Percentiles rank a stretch among this genome's conserved stretches.
phyloP scores from a whole-genome alignment of 2,329 filamentous ascomycete species.

The Botrytis paeoniae region DNA sequence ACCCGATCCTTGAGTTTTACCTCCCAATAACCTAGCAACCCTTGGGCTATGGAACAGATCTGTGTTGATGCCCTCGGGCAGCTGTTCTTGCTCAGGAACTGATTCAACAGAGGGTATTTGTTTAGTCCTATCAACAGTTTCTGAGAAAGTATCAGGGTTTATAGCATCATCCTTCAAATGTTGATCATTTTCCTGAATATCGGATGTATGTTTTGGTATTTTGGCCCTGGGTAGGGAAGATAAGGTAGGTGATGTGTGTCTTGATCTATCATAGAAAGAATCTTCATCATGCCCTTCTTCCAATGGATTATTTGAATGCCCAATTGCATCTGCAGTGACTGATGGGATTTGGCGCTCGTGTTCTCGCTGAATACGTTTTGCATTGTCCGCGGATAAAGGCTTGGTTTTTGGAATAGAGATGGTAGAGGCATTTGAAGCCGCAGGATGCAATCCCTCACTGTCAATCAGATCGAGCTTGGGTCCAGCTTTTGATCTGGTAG shows the following conservation, averaged over 20 bases:
- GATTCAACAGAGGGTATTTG: slow-evolving; percentile 25
- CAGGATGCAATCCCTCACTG: slow-evolving; percentile 36
- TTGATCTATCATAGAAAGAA: slow-evolving; percentile 53
- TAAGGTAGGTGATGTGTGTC: slow-evolving; percentile 44
- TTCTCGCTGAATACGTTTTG: slow-evolving; percentile 46
- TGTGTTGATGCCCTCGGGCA: slow-evolving; percentile 56
- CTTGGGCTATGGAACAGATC: slow-evolving; percentile 60
- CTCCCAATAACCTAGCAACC: slow-evolving; percentile 54
- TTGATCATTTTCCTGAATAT: slow-evolving; percentile 28
- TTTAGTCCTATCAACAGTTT: slow-evolving; percentile 25
- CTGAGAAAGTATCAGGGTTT: slow-evolving; percentile 39
- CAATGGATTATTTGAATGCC: slow-evolving; percentile 24
- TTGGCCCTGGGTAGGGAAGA: slow-evolving; percentile 54
- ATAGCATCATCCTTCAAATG: slow-evolving; percentile 26
- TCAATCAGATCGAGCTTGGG: slow-evolving; percentile 39
- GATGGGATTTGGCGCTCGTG: slow-evolving; percentile 53
- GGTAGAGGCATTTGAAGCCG: slow-evolving; percentile 42
- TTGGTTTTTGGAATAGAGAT: slow-evolving; percentile 40
- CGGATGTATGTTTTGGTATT: slow-evolving; percentile 51
- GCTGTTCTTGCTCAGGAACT: slow-evolving; percentile 43
- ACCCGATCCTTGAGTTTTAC: slow-evolving; percentile 38
- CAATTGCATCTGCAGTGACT: slow-evolving; percentile 45
- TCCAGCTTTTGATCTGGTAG: slow-evolving; percentile 37
- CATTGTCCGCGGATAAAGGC: slow-evolving; percentile 41
- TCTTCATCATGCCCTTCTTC: slow-evolving; percentile 45